Evolutionary conservation across 2,329 filamentous ascomycete species (phyloP).

Genomic region (Exophiala xenobiotica): DNA sequence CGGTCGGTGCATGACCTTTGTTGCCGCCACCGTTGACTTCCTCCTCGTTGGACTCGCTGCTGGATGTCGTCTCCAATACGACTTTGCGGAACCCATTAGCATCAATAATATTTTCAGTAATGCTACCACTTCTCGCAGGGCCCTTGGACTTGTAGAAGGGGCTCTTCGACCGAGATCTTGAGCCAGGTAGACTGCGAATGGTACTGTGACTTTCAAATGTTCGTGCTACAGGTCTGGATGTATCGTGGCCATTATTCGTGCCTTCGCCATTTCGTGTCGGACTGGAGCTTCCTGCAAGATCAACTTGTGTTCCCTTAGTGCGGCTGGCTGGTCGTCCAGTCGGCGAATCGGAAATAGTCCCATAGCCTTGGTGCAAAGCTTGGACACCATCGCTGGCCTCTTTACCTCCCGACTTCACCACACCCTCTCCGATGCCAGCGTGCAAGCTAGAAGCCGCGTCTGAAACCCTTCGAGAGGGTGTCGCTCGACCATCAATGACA

Average conservation of each 20-base stretch:
- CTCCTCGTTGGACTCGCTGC: constrained; percentile 47
- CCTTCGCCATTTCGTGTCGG: not conserved
- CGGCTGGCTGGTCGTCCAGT: constrained; percentile 27
- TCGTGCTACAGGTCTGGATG: constrained; percentile 13
- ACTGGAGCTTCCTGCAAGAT: not conserved
- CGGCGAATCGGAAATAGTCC: constrained; percentile 37
- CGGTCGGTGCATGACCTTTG: constrained; percentile 11
- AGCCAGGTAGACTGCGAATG: constrained; percentile 29
- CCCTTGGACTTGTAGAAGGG: constrained; percentile 44
- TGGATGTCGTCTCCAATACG: constrained; percentile 67
- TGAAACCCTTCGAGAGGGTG: constrained; percentile 31
- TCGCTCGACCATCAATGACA: constrained; percentile 43
- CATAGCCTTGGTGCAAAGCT: constrained; percentile 58
- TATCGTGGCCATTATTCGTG: not conserved
- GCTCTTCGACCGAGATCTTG: constrained; percentile 32
- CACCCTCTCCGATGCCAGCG: constrained; percentile 55
- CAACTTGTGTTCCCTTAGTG: constrained; percentile 31
- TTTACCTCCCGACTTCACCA: constrained; percentile 54
- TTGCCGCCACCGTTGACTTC: constrained; percentile 27
- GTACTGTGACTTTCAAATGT: constrained; percentile 27
- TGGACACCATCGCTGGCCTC: constrained; percentile 66
- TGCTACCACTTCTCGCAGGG: constrained; percentile 68
- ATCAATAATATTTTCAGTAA: constrained; percentile 76
- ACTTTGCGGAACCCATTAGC: constrained; percentile 73
- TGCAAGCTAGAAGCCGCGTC: constrained; percentile 43